These are phyloP conservation scores for Candida maris DNA, from an alignment of 805 yeast genomes.

Conservation along the genomic window DNA sequence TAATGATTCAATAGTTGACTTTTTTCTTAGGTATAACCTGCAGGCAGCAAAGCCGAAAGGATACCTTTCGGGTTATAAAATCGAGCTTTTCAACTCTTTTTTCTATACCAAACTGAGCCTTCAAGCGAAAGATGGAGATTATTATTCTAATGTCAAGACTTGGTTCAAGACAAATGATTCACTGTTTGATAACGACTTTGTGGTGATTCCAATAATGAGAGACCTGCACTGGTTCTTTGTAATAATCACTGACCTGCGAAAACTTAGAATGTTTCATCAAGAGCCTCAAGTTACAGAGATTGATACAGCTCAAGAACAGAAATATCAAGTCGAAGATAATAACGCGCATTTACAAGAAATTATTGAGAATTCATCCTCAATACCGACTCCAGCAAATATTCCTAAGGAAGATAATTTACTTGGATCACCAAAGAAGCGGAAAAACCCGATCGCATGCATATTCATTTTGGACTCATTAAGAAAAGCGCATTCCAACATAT, in stretches of 20 bases:
- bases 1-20: slow-evolving; percentile 85
- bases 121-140: slow-evolving; percentile 24
- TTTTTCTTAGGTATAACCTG: slow-evolving; percentile 60
- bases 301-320: slow-evolving; percentile 1
- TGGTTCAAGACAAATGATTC: slow-evolving; percentile 74
- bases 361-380: not conserved
- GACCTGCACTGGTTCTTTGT: slow-evolving; percentile 86
- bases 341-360: not conserved
- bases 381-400: not conserved
- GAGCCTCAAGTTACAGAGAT: not conserved
- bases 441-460: slow-evolving; percentile 36
- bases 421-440: slow-evolving; percentile 3
- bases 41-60: slow-evolving; percentile 32
- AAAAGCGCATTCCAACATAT: slow-evolving; percentile 51
- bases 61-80: slow-evolving; percentile 35
- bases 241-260: slow-evolving; percentile 55
- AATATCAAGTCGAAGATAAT: not conserved
- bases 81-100: slow-evolving; percentile 69
- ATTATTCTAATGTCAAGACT: slow-evolving; percentile 61
- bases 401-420: slow-evolving; percentile 12
- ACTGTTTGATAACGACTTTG: slow-evolving; percentile 50
- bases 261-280: slow-evolving; percentile 13
- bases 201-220: slow-evolving; percentile 80
- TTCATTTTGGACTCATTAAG: slow-evolving; percentile 75
- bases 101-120: slow-evolving; percentile 65